These are phyloP conservation scores for Lactuca sativa DNA, from an alignment of 129 eudicot genomes.

Conservation along the genomic window DNA sequence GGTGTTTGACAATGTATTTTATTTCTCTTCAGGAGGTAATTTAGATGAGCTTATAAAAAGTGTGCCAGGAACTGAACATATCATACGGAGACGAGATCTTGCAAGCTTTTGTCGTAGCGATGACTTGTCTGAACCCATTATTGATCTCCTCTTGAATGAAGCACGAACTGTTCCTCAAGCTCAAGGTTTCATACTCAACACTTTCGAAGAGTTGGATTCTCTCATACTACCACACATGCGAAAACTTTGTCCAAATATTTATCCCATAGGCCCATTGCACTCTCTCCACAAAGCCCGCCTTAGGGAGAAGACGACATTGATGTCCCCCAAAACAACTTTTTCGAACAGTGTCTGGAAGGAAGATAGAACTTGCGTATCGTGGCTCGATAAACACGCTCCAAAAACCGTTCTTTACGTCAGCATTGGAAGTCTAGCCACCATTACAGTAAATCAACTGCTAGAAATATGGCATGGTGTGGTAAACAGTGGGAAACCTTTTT, in stretches of 20 bases:
- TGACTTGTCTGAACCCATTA: slow-evolving; percentile 8
- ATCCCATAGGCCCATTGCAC: slow-evolving; percentile 41
- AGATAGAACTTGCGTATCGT: slow-evolving; percentile 44
- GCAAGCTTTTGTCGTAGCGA: slow-evolving; percentile 38
- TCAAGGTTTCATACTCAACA: slow-evolving; percentile 45
- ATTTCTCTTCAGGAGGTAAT: slow-evolving; percentile 22
- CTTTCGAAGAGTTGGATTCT: slow-evolving; percentile 32
- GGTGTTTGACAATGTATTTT: not conserved
- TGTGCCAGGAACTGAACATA: slow-evolving; percentile 36
- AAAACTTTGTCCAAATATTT: slow-evolving; percentile 36
- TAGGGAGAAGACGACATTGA: not conserved
- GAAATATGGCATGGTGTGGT: slow-evolving; percentile 67
- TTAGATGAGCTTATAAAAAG: slow-evolving; percentile 28
- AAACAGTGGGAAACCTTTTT: slow-evolving; percentile 31
- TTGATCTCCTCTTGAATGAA: slow-evolving; percentile 24
- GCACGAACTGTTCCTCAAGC: slow-evolving; percentile 31
- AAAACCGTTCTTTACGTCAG: slow-evolving; percentile 32
- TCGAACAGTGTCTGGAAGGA: slow-evolving; percentile 50
- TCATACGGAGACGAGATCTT: slow-evolving; percentile 41
- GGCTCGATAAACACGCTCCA: slow-evolving; percentile 42
- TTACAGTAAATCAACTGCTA: slow-evolving; percentile 36
- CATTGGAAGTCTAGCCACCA: slow-evolving; percentile 38
- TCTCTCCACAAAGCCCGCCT: slow-evolving; percentile 26
- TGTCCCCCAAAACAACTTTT: not conserved
- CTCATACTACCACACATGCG: slow-evolving; percentile 27